Base-by-base conservation (phyloP, 768 basidiomycete species). In the Tulasnella sp. region DNA sequence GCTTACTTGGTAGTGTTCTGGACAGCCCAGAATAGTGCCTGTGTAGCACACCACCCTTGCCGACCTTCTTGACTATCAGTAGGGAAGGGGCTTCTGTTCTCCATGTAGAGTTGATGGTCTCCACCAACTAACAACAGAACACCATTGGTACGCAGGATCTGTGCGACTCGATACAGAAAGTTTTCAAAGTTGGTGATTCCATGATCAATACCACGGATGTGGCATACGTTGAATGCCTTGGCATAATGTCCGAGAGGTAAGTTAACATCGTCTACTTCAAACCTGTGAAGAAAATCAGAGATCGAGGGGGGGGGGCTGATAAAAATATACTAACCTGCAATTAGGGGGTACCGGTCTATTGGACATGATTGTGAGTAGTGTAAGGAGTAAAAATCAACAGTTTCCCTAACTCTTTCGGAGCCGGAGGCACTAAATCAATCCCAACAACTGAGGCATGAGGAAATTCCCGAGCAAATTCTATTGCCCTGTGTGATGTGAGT, bases 261-360 rank as follows among this genome's bases (percentile, higher is more conserved):
- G n/a, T 51, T 51, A 3, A 29, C 49, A 20, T 51, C 49, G 39
- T 51, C 49, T 5, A 51, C 49, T 43, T 51, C 49, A 22, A 51
- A 51, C 4, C 49, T n/a, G n/a, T n/a, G n/a, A n/a, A n/a, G n/a
- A n/a, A n/a, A n/a, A n/a, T n/a, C n/a, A n/a, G n/a, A n/a, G n/a
- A n/a, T n/a, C n/a, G n/a, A n/a, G n/a, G n/a, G n/a, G n/a, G n/a
- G n/a, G n/a, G n/a, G n/a, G n/a, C n/a, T n/a, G n/a, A n/a, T n/a
- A n/a, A n/a, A n/a, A n/a, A n/a, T n/a, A n/a, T n/a, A n/a, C n/a
- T n/a, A n/a, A n/a, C 22, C 49, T n/a, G n/a, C n/a, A n/a, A n/a
- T n/a, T n/a, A n/a, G n/a, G n/a, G n/a, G n/a, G n/a, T n/a, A n/a
- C n/a, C n/a, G n/a, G n/a, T n/a, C n/a, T n/a, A n/a, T n/a, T n/a